Base-by-base conservation (phyloP, 257 asterid genomes). In the Rhazya stricta region DNA sequence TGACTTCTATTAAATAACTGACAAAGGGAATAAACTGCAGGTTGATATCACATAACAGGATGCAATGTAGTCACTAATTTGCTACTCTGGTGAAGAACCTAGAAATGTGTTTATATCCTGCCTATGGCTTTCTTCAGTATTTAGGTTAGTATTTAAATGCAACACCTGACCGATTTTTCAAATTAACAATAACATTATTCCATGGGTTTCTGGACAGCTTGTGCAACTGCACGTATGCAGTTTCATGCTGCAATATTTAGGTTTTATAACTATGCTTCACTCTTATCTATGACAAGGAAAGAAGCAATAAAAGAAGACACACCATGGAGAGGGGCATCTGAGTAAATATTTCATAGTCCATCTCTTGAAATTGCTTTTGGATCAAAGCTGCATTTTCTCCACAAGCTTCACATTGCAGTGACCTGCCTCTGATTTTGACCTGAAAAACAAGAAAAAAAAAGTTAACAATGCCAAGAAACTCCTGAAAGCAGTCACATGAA, bases 381-480 rank as follows among this genome's bases (percentile, higher is more conserved):
- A 89, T 86, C 78, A 90, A 48, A 67, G 81, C 48, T 57, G 91
- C 78, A 74, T 78, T 78, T 77, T 91, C 96, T 67, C 96, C 96
- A 78, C 98, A 93, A 72, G 90, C 94, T 84, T 85, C 85, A 67
- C 97, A 93, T 25, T 88, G 89, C 79, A 76, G 76, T 39, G 96
- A 86, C 84, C 89, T 91, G 80, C 96, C 98, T 82, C 98, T 85
- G 69, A 93, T 79, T 80, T 89, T 91, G 67, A 93, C 98, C 97
- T 92, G 75, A 34, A 11, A 65, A 58, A 79, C 37, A 73, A 43
- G 63, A 63, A 66, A 30, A 32, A 30, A 4, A 36, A 50, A 48
- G 62, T 34, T 50, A 69, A 74, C 23, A 75, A 53, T 5, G 53
- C 51, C 29, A 37, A 15, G 19, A 79, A 58, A 36, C 36, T 58